A percentile compares a stretch with the other conserved stretches of the same genome.
Evolutionary conservation across 108 stramenopile genomes (phyloP).

Genomic region (Nitzschia inconspicua): DNA sequence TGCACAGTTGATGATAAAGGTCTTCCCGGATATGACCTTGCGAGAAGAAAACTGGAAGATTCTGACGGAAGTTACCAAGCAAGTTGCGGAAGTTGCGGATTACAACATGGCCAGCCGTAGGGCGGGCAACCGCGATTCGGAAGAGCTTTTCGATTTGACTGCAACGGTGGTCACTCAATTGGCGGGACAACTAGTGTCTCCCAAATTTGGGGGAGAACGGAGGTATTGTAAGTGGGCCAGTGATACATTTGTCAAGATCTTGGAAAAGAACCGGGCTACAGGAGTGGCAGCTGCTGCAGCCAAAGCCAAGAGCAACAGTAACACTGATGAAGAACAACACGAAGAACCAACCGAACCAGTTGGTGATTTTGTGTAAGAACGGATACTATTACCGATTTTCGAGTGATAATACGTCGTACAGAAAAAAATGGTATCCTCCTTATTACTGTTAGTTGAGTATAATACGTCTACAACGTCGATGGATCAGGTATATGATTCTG

Average conservation of each 20-base stretch:
- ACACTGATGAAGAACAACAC: not conserved
- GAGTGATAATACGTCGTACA: not conserved
- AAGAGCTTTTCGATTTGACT: conserved; percentile 66
- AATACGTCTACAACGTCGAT: no score
- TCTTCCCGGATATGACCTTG: conserved; percentile 50
- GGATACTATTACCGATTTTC: not conserved
- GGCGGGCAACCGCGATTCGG: conserved; percentile 35
- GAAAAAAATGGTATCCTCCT: no score
- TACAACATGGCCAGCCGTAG: conserved; percentile 52
- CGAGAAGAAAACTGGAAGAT: conserved; percentile 55
- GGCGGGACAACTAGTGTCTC: conserved; percentile 55
- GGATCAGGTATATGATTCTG: no score
- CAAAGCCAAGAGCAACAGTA: not conserved
- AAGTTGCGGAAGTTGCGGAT: conserved; percentile 40
- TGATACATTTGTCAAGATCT: conserved; percentile 56
- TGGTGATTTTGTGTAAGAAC: not conserved
- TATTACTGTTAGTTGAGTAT: no score
- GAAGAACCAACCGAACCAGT: not conserved
- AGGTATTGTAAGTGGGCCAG: conserved; percentile 70
- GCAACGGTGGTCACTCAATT: conserved; percentile 65
- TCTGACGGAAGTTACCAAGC: conserved; percentile 58
- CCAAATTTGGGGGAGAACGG: conserved; percentile 44
- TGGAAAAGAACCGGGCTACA: conserved; percentile 69
- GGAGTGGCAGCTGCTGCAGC: conserved; percentile 19
- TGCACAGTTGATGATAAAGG: conserved; percentile 45